These are phyloP conservation scores for Kalanchoe fedtschenkoi DNA, from an alignment of 164 flowering plant genomes.

Conservation along the genomic window DNA sequence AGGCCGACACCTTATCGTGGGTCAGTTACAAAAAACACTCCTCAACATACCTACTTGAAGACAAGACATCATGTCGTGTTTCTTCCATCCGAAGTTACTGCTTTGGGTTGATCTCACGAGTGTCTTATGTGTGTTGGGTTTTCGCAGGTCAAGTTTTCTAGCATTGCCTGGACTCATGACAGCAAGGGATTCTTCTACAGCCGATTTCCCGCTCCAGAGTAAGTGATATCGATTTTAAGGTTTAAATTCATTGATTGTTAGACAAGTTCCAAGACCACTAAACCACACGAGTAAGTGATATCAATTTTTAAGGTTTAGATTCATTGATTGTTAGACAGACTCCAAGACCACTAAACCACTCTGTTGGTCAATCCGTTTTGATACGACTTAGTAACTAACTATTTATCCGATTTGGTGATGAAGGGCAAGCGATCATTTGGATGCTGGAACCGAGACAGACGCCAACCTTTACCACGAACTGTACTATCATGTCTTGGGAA, in stretches of 20 bases:
- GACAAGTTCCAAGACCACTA: neutral
- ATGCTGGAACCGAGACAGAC: slow-evolving; percentile 86
- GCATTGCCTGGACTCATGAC: slow-evolving; percentile 86
- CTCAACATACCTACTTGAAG: neutral
- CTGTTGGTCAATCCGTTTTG: neutral
- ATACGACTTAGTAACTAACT: neutral
- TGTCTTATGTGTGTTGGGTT: neutral
- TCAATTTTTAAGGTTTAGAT: neutral
- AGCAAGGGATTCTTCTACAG: slow-evolving; percentile 88
- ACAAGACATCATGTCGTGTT: too few relatives aligned
- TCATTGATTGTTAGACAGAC: too few relatives aligned
- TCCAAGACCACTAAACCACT: neutral
- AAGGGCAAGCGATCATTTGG: slow-evolving; percentile 55
- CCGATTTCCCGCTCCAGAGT: slow-evolving; percentile 91
- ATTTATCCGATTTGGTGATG: slow-evolving; percentile 3
- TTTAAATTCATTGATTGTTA: too few relatives aligned
- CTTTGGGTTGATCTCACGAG: too few relatives aligned
- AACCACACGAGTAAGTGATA: slow-evolving; percentile 49
- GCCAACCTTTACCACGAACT: slow-evolving; percentile 63
- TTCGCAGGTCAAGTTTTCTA: slow-evolving; percentile 77
- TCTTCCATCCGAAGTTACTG: too few relatives aligned
- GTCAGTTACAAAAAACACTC: slow-evolving; percentile 26
- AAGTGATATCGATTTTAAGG: slow-evolving; percentile 13
- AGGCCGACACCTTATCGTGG: slow-evolving; percentile 68
- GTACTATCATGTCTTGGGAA: slow-evolving; percentile 83